phyloP scores from a whole-genome alignment of 2,329 filamentous ascomycete genomes.

The Cladosporium sp. region DNA sequence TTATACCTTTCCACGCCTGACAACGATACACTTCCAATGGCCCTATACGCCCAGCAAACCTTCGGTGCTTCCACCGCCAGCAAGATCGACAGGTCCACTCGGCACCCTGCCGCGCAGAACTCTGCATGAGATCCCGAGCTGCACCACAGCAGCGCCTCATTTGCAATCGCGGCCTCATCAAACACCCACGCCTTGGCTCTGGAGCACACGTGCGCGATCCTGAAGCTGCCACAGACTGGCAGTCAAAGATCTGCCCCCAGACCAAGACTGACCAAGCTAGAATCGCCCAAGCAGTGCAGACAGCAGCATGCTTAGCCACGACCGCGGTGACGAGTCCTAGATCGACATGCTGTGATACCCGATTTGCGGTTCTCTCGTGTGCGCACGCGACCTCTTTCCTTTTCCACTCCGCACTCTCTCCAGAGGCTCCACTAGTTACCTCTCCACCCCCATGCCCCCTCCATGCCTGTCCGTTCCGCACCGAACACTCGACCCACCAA shows the following conservation, averaged over 20 bases:
- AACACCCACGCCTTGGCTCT: background rate
- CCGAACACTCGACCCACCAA: background rate
- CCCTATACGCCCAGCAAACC: constrained; percentile 10
- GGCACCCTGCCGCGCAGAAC: background rate
- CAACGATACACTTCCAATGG: constrained; percentile 10
- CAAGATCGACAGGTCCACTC: constrained; percentile 17
- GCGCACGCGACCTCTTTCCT: background rate
- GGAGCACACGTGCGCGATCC: background rate
- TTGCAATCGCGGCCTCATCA: constrained; percentile 15
- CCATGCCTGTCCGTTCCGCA: constrained; percentile 7
- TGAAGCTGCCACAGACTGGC: background rate
- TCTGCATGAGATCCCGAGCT: constrained; percentile 9
- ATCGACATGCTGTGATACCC: background rate
- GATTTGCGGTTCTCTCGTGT: background rate
- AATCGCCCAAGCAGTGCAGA: background rate
- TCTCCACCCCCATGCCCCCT: background rate
- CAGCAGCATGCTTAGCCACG: constrained; percentile 4
- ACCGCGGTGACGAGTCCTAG: background rate
- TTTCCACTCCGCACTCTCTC: background rate
- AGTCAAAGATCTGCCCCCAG: background rate
- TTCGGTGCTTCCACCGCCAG: background rate
- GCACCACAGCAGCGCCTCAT: constrained; percentile 17
- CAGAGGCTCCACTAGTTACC: background rate
- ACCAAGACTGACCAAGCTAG: background rate
- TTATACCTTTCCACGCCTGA: background rate